Conservation (phyloP, 352 stramenopile genomes). For the Pilasporangium apinafurcum region DNA sequence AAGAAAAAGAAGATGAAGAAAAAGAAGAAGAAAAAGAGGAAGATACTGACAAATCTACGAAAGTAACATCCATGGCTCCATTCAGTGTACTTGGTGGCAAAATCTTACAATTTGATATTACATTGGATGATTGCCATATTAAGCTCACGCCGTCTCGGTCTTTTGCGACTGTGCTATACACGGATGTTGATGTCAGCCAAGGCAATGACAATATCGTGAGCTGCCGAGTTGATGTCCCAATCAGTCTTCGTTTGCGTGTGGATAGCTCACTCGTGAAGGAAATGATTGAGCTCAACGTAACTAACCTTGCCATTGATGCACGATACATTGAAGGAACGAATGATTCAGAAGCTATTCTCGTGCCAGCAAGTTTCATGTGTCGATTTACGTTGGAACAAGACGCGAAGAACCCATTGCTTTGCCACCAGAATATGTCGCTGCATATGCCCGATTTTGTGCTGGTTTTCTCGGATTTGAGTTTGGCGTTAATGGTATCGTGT, state of each 20-base stretch:
- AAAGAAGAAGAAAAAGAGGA: slow-evolving; percentile 24
- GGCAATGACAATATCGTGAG: slow-evolving; percentile 40
- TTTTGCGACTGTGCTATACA: slow-evolving; percentile 51
- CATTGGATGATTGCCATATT: slow-evolving; percentile 51
- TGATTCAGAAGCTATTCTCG: slow-evolving; percentile 35
- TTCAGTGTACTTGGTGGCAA: slow-evolving; percentile 56
- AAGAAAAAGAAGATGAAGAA: slow-evolving; percentile 6
- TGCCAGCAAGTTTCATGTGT: slow-evolving; percentile 33
- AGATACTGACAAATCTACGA: slow-evolving; percentile 18
- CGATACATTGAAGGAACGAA: slow-evolving; percentile 40
- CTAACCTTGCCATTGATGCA: slow-evolving; percentile 38
- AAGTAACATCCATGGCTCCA: slow-evolving; percentile 53
- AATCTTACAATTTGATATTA: slow-evolving; percentile 38
- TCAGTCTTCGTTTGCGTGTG: slow-evolving; percentile 33
- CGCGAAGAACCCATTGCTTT: slow-evolving; percentile 17
- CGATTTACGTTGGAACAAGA: slow-evolving; percentile 53
- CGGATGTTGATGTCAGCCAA: slow-evolving; percentile 40
- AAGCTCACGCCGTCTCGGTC: slow-evolving; percentile 33
- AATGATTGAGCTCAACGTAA: slow-evolving; percentile 37
- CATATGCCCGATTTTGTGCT: slow-evolving; percentile 59
- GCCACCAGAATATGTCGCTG: slow-evolving; percentile 44
- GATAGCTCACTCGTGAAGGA: slow-evolving; percentile 43
- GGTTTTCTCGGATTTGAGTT: slow-evolving; percentile 60
- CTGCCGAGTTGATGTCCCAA: slow-evolving; percentile 42
- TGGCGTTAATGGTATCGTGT: slow-evolving; percentile 56